Evolutionary conservation across 805 yeast species (phyloP), one percentile per base, ranked within the genome.

Genomic region (Spathaspora girioi): DNA sequence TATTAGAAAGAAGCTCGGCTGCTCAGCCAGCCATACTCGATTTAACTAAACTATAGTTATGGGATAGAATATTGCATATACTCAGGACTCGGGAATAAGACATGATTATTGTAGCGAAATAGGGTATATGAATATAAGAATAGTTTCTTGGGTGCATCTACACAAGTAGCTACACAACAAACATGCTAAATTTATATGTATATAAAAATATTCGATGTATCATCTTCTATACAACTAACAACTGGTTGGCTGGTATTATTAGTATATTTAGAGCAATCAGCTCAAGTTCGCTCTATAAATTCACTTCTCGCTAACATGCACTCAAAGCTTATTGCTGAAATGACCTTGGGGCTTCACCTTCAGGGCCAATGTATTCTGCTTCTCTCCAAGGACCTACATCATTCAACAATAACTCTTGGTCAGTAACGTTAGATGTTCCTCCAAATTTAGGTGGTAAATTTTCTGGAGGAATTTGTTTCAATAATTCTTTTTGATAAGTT

Each of bases 301-400:
- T 5, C 9, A 38, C 19, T 38, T 38, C 41, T 38, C 41, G 17
- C 18, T 4, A 15, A 4, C 19, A 15, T 5, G 15, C 26, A 23
- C 26, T 3, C 26, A 23, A 3, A 4, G 6, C 27, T 26, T 46
- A 51, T 43, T 38, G n/a, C 32, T 52, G 48, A 47, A 65, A 65
- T 23, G 70, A 63, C 56, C 71, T 71, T 43, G 97, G 97, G 49
- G 96, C 96, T 70, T 86, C 89, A 57, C 97, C 97, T 74, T 92
- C 98, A 53, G 97, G 96, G 12, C 97, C 98, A 66, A 91, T 86
- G 71, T 64, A 93, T 71, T 87, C 62, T 31, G 85, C 76, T 55
- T 93, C 94, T 80, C 97, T 88, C 99, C 99, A 94, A 57, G 99
- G 99, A 59, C 99, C 99, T 58, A 86, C 76, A 67, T 94, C 98